Conservation (phyloP, 129 eudicot species). For the Saussurea involucrata region DNA sequence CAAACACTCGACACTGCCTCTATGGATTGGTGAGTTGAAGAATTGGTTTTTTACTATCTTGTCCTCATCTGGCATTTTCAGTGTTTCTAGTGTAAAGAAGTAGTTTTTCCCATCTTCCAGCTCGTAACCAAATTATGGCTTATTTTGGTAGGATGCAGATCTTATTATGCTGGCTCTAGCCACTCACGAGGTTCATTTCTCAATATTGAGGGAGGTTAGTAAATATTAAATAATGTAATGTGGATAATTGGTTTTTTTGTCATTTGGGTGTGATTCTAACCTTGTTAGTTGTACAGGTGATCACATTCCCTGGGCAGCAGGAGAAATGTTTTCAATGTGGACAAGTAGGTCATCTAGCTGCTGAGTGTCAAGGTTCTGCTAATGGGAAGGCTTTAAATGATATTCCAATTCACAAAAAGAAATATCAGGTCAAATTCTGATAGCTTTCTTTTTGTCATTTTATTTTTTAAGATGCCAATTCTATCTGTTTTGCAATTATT, state of each 20-base stretch:
- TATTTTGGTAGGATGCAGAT: constrained; percentile 74
- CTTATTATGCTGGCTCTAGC: constrained; percentile 96
- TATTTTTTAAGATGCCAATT: not conserved
- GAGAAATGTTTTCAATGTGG: constrained; percentile 93
- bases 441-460: constrained; percentile 4
- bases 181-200: constrained; percentile 95
- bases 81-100: not conserved
- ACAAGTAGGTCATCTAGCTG: constrained; percentile 92
- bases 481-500: not conserved
- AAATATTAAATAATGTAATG: constrained; percentile 21
- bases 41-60: not conserved
- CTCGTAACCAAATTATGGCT: constrained; percentile 4
- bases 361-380: constrained; percentile 66
- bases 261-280: constrained; percentile 3
- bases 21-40: constrained; percentile 74
- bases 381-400: constrained; percentile 46
- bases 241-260: constrained; percentile 7
- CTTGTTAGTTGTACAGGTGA: constrained; percentile 44
- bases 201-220: constrained; percentile 95
- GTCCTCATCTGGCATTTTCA: constrained; percentile 2
- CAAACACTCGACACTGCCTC: constrained; percentile 89
- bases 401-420: constrained; percentile 78
- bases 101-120: not conserved
- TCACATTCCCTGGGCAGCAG: constrained; percentile 81
- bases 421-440: constrained; percentile 69